phyloP scores from a whole-genome alignment of 306 rosid genomes.

The Gillenia trifoliata region DNA sequence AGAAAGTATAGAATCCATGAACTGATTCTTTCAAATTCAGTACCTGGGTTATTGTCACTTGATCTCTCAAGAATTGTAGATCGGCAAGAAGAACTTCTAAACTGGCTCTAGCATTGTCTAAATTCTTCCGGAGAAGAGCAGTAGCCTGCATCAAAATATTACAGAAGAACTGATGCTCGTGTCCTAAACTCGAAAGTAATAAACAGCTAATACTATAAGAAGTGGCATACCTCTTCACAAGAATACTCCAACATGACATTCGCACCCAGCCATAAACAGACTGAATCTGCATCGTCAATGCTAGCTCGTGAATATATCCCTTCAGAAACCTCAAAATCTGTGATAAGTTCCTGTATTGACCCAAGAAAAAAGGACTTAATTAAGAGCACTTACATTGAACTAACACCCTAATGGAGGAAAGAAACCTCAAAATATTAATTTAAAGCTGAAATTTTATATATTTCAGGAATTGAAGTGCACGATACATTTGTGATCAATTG shows the following conservation, averaged over 20 bases:
- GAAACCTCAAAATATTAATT: not conserved
- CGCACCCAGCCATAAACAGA: constrained; percentile 88
- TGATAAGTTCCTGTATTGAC: constrained; percentile 50
- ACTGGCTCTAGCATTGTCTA: constrained; percentile 85
- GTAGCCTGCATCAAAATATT: constrained; percentile 59
- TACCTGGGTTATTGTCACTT: constrained; percentile 92
- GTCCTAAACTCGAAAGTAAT: constrained; percentile 3
- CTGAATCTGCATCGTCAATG: constrained; percentile 55
- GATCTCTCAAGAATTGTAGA: constrained; percentile 90
- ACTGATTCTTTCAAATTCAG: not conserved
- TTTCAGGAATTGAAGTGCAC: not conserved
- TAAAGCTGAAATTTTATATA: not conserved
- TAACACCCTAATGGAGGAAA: not conserved
- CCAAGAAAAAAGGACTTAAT: constrained; percentile 16
- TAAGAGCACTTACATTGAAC: not conserved
- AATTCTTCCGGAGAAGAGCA: constrained; percentile 59
- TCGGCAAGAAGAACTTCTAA: constrained; percentile 78
- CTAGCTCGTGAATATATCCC: constrained; percentile 67
- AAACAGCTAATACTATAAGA: constrained; percentile 17
- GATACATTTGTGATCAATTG: not conserved
- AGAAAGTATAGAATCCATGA: not conserved
- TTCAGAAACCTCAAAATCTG: constrained; percentile 91
- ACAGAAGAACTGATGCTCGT: constrained; percentile 1
- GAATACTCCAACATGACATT: constrained; percentile 95
- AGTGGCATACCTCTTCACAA: constrained; percentile 63